These are phyloP conservation scores for Pleurotus sapidus DNA, from an alignment of 768 basidiomycete species.

Conservation along the genomic window DNA sequence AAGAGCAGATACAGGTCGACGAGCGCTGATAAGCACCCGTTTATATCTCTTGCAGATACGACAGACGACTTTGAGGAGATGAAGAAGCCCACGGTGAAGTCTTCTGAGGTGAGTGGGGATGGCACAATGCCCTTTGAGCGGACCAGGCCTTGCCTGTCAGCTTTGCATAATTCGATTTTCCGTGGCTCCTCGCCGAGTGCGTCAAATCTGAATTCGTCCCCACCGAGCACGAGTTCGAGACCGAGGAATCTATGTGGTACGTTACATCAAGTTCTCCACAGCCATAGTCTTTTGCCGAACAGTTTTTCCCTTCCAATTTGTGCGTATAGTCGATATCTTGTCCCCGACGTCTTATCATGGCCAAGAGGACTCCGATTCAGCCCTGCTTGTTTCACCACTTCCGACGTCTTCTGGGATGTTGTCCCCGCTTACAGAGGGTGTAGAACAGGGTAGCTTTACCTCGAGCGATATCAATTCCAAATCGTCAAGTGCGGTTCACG, in stretches of 20 bases:
- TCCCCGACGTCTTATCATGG: not conserved
- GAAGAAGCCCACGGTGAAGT: not conserved
- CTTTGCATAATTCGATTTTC: constrained; percentile 5
- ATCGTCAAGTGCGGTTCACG: not conserved
- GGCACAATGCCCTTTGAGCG: not conserved
- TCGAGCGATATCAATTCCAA: not conserved
- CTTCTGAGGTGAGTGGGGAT: not conserved
- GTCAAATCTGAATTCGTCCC: not conserved
- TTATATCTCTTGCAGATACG: not conserved
- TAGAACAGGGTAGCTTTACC: not conserved
- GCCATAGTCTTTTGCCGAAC: too few species aligned
- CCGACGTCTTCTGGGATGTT: not conserved
- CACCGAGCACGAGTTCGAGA: too few species aligned
- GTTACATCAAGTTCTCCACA: not conserved
- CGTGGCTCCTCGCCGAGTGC: not conserved
- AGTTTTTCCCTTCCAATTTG: not conserved
- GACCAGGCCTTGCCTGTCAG: constrained; percentile 2
- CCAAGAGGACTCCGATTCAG: constrained; percentile 1
- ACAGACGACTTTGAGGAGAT: not conserved
- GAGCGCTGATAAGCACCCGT: not conserved
- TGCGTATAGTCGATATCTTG: not conserved
- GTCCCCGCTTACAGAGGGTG: not conserved
- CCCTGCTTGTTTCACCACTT: not conserved
- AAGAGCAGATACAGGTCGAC: not conserved
- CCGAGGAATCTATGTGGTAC: constrained; percentile 5